Evolutionary conservation across 139 green algal species (phyloP), one percentile per base, ranked within the genome.

Genomic region (Nannochloris sp.): DNA sequence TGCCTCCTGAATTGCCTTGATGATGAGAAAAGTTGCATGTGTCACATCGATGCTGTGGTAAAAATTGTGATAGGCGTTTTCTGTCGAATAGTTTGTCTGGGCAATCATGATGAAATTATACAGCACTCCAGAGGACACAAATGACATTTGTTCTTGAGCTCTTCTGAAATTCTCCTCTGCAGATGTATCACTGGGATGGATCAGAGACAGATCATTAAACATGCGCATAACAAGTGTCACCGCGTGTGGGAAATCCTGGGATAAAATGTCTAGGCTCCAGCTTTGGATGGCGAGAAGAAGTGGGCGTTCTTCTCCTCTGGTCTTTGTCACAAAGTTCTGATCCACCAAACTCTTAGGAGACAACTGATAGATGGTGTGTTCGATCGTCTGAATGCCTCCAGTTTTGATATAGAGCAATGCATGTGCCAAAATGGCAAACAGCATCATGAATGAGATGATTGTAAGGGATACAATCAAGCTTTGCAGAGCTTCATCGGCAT

Each of bases 61-160:
- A 58, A 84, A 85, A 79, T 85, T 85, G 69, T 89, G 82, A 68
- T 89, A 89, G 6, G 76, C 66, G 6, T 76, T 68, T n/a, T 62
- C 11, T 3, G 16, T 53, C 17, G 16, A 28, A 53, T 53, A 53
- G 6, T 20, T 30, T 20, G 16, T 14, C 6, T 40, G 33, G 33
- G 33, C 33, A 40, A 40, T 40, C 33, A 40, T 40, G 33, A 40
- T 40, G 33, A 40, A 40, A 53, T 45, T 5, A 16, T 31, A 40
- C 23, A 50, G 25, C 17, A 56, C 3, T 29, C 56, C 56, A 56
- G 62, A 17, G 40, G 17, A 1, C 56, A 58, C 8, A 58, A 69
- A 43, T 56, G 44, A 44, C 29, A 46, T 56, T 46, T 58, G 28
- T 46, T 26, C 17, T 49, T 37, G 17, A 29, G 49, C 4, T 43